Base-by-base conservation (phyloP, 83 land plant genomes). In the Picea engelmannii region DNA sequence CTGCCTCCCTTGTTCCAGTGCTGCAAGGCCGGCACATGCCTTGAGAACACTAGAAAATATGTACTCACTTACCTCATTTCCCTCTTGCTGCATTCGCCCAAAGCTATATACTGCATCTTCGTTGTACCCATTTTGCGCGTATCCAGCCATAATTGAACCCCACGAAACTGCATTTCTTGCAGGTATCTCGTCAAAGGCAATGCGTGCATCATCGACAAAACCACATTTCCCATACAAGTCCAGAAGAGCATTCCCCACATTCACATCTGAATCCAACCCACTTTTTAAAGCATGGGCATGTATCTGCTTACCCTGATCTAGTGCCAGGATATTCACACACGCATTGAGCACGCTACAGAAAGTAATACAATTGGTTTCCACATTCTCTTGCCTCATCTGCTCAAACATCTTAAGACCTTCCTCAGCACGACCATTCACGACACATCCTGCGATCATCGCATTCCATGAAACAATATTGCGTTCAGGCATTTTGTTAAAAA, bases 391-490 rank as follows among this genome's bases (percentile, higher is more conserved):
- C 65, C 27, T 16, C 83, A 81, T 81, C 35, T 73, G 24, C 44
- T 35, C 59, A 71, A 84, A 80, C 3, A 77, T 52, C 13, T 62
- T 6, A 59, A 84, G 52, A 8, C 90, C 87, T 47, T 66, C 35
- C 7, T 61, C 66, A 75, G 80, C 76, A 8, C 80, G 47, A n/a
- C 88, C 90, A 47, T 78, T 59, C 0, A 83, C 71, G 1, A 81
- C 87, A 81, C 81, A 86, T 17, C 86, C 92, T 4, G 89, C 90
- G 20, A 92, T 69, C 63, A 92, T 81, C 12, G 90, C 94, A 83
- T 88, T 92, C 90, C 88, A 92, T 1, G 92, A 73, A 59, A 86
- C 85, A 92, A n/a, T n/a, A n/a, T n/a, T n/a, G n/a, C n/a, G n/a
- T n/a, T n/a, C n/a, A n/a, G n/a, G n/a, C n/a, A n/a, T 90, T 84